Evolutionary conservation across 2,329 filamentous ascomycete species (phyloP).

Genomic region (Plenodomus tracheiphilus): DNA sequence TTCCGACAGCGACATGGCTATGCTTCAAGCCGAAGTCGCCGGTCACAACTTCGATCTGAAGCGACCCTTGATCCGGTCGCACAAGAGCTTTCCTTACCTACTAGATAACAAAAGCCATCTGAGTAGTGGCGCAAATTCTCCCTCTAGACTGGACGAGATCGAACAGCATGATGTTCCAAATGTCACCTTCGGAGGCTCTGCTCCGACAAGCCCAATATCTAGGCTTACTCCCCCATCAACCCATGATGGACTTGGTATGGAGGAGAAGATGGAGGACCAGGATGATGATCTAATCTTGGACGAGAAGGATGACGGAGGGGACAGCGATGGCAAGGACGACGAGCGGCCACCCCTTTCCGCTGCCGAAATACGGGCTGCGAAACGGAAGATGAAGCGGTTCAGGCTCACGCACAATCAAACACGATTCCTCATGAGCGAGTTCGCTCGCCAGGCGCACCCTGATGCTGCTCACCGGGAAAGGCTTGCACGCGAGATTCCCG

Average conservation of each 20-base stretch:
- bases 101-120: conserved; percentile 41
- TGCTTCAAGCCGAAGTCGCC: conserved; percentile 42
- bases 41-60: conserved; percentile 43
- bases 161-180: conserved; percentile 40
- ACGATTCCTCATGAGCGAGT: conserved; percentile 96
- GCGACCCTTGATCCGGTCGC: conserved; percentile 46
- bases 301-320: conserved; percentile 42
- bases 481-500: conserved; percentile 86
- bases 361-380: conserved; percentile 53
- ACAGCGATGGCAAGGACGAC: conserved; percentile 35
- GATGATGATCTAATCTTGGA: conserved; percentile 45
- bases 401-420: conserved; percentile 94
- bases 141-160: conserved; percentile 40
- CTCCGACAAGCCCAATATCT: conserved; percentile 51
- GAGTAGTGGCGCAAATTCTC: conserved; percentile 29
- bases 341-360: conserved; percentile 49
- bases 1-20: conserved; percentile 44
- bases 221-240: conserved; percentile 51
- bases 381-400: conserved; percentile 72
- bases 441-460: conserved; percentile 90
- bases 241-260: conserved; percentile 38
- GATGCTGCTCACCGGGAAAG: conserved; percentile 89
- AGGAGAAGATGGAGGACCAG: conserved; percentile 43
- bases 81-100: conserved; percentile 51
- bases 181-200: conserved; percentile 48